Conservation (phyloP, 2,329 filamentous ascomycete species). For the Microdochium bolleyi region DNA sequence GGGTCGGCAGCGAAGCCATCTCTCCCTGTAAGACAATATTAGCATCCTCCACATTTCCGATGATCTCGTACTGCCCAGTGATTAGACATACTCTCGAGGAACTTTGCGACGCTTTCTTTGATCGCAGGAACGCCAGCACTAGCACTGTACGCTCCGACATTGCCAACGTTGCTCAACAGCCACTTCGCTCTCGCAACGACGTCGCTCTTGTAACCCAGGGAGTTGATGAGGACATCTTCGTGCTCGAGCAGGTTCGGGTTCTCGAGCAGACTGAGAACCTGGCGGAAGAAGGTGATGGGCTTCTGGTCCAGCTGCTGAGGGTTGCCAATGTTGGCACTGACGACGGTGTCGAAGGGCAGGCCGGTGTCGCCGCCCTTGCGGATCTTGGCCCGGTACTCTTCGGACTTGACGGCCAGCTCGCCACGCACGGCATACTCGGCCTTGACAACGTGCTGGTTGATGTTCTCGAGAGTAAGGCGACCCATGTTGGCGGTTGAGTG, state of each 20-base stretch:
- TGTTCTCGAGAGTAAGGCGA: conserved; percentile 70
- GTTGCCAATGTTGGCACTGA: conserved; percentile 98
- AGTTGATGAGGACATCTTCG: conserved; percentile 65
- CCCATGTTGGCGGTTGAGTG: conserved; percentile 12
- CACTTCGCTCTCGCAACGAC: conserved; percentile 76
- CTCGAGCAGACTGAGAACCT: conserved; percentile 88
- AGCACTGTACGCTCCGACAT: conserved; percentile 93
- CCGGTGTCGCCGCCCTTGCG: conserved; percentile 43
- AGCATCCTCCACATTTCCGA: conserved; percentile 3
- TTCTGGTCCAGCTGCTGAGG: conserved; percentile 98
- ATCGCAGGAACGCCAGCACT: conserved; percentile 84
- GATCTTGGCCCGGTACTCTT: conserved; percentile 76
- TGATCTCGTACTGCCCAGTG: neutral
- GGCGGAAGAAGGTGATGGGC: conserved; percentile 97
- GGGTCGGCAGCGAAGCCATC: conserved; percentile 83
- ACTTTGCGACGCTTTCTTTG: conserved; percentile 81
- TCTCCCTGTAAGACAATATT: conserved; percentile 43
- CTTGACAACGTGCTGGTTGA: conserved; percentile 80
- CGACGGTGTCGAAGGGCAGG: conserved; percentile 83
- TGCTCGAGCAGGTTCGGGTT: conserved; percentile 80
- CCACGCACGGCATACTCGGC: conserved; percentile 96
- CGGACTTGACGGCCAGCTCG: conserved; percentile 87
- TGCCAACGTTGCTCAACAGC: conserved; percentile 76
- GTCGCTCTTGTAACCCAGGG: conserved; percentile 82
- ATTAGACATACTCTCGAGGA: conserved; percentile 67